phyloP scores from a whole-genome alignment of 202 grass and related monocot genomes.

The Dendrocalamus latiflorus region DNA sequence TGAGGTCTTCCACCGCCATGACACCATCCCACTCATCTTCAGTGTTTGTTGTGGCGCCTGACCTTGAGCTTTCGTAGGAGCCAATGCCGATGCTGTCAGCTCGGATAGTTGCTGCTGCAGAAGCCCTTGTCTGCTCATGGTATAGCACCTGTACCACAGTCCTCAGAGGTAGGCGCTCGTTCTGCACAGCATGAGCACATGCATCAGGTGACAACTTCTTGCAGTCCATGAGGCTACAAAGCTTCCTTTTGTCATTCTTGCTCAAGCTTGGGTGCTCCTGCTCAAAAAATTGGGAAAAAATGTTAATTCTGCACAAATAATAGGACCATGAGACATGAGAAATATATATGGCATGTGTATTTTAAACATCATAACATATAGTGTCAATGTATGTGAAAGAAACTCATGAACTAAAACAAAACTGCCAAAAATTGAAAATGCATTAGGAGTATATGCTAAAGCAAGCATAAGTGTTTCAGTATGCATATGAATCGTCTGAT shows the following conservation, averaged over 20 bases:
- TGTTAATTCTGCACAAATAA: not conserved
- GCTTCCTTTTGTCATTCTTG: slow-evolving; percentile 84
- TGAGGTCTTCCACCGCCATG: slow-evolving; percentile 50
- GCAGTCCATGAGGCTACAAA: slow-evolving; percentile 81
- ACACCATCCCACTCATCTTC: slow-evolving; percentile 79
- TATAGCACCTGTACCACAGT: slow-evolving; percentile 84
- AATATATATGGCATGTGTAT: not conserved
- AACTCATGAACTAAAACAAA: not conserved
- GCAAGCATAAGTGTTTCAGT: not conserved
- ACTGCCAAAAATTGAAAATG: not conserved
- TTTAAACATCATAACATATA: not conserved
- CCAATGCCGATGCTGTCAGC: slow-evolving; percentile 60
- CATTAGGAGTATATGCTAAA: not conserved
- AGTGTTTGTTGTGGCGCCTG: slow-evolving; percentile 78
- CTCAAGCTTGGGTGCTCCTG: slow-evolving; percentile 84
- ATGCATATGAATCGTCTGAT: not conserved
- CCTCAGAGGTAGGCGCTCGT: slow-evolving; percentile 82
- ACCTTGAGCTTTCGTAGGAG: slow-evolving; percentile 95
- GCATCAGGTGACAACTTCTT: slow-evolving; percentile 75
- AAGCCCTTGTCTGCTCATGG: slow-evolving; percentile 74
- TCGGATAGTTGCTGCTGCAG: slow-evolving; percentile 48
- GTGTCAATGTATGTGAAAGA: not conserved
- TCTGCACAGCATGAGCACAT: slow-evolving; percentile 79
- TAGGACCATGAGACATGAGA: not conserved
- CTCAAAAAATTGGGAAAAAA: not conserved